phyloP scores from a whole-genome alignment of 352 stramenopile species.

The Phytopythium oedochilum region DNA sequence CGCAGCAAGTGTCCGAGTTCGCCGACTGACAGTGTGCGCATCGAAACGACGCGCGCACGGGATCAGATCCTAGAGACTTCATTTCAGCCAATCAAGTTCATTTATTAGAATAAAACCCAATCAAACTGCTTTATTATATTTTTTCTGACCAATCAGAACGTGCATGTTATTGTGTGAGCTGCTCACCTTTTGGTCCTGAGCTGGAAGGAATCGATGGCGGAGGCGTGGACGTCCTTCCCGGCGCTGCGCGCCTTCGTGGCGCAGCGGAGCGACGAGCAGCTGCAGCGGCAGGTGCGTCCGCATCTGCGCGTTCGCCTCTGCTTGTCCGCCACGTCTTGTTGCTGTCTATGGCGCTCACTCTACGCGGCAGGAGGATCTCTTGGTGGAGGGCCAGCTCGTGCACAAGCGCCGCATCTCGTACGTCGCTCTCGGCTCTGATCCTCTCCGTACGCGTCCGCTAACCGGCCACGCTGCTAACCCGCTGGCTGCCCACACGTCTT shows the following conservation, averaged over 20 bases:
- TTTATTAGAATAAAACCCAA: background rate
- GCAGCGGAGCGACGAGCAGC: conserved; percentile 16
- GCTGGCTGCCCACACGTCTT: background rate
- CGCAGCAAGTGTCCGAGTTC: conserved; percentile 77
- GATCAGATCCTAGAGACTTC: background rate
- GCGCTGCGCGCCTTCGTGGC: conserved; percentile 35
- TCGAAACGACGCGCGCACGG: no score
- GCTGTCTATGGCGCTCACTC: background rate
- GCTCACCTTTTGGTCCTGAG: no score
- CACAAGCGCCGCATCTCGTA: conserved; percentile 71
- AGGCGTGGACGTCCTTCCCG: conserved; percentile 38
- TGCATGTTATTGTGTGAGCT: no score
- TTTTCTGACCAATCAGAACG: background rate
- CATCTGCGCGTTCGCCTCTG: no score
- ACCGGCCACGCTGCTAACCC: no score
- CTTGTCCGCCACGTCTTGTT: no score
- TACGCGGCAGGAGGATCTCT: conserved; percentile 20
- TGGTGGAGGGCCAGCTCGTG: conserved; percentile 70
- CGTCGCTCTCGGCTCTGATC: conserved; percentile 1
- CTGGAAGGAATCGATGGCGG: no score
- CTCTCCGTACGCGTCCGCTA: background rate
- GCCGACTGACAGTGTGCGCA: conserved; percentile 26
- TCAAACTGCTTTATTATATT: background rate
- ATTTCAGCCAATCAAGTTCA: background rate
- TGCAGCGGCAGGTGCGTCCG: conserved; percentile 8